Evolutionary conservation across 805 yeast species (phyloP).

Genomic region (Candida methanosorbosa): DNA sequence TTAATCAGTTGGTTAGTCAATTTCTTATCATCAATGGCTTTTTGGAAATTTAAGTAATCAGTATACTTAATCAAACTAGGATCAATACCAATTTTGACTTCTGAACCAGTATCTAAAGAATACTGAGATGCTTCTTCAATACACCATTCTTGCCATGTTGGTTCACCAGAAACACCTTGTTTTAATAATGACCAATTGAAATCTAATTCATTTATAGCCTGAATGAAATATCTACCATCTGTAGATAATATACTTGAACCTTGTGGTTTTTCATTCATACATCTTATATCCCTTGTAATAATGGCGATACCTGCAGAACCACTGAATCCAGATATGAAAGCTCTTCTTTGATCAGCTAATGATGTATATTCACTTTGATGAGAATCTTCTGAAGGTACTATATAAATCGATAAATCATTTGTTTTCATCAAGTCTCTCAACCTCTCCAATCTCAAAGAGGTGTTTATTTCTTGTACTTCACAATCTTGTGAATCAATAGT

Average conservation of each 20-base stretch:
- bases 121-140: conserved; percentile 40
- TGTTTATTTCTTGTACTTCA: conserved; percentile 37
- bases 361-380: conserved; percentile 59
- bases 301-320: conserved; percentile 59
- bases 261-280: conserved; percentile 43
- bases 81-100: conserved; percentile 33
- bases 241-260: conserved; percentile 49
- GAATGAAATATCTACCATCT: conserved; percentile 54
- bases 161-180: conserved; percentile 41
- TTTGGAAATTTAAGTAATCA: conserved; percentile 24
- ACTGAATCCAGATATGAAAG: conserved; percentile 49
- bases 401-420: conserved; percentile 56
- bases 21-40: conserved; percentile 21
- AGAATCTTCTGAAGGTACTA: conserved; percentile 51
- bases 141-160: conserved; percentile 53
- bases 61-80: conserved; percentile 37
- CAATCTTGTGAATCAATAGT: conserved; percentile 8
- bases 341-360: conserved; percentile 42
- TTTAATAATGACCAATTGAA: conserved; percentile 50
- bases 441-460: conserved; percentile 48
- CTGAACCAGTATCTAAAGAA: conserved; percentile 35
- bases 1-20: conserved; percentile 19
- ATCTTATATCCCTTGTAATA: conserved; percentile 42
- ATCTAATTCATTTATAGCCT: conserved; percentile 50
- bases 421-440: conserved; percentile 59